Percentiles rank a stretch among this genome's conserved stretches.
Conservation (phyloP, 2,329 filamentous ascomycete genomes). For the Clonostachys rhizophaga region DNA sequence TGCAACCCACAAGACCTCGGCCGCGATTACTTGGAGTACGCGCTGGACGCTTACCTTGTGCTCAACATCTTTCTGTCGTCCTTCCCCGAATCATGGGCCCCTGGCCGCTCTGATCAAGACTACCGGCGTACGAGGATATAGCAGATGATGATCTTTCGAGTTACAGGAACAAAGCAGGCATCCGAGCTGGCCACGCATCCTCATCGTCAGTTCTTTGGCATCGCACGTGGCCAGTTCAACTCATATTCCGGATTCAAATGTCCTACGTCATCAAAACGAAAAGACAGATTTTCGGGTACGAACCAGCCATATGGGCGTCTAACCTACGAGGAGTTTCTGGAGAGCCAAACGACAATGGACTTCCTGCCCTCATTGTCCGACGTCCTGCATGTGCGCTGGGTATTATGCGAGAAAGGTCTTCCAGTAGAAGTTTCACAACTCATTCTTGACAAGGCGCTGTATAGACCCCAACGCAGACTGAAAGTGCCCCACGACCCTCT, state of each 20-base stretch:
- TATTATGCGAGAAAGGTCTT: constrained; percentile 5
- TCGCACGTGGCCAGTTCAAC: constrained; percentile 6
- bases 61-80: constrained; percentile 11
- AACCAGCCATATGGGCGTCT: constrained; percentile 3
- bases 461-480: constrained; percentile 4
- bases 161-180: not conserved
- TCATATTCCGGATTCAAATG: not conserved
- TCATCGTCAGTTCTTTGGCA: constrained; percentile 11
- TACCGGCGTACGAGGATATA: constrained; percentile 9
- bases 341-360: not conserved
- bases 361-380: constrained; percentile 2
- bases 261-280: not conserved
- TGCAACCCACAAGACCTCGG: constrained; percentile 1
- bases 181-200: constrained; percentile 5
- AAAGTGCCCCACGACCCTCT: constrained; percentile 9
- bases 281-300: not conserved
- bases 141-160: constrained; percentile 5
- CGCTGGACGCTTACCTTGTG: constrained; percentile 10
- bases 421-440: constrained; percentile 8
- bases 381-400: constrained; percentile 1
- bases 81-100: constrained; percentile 6
- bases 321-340: constrained; percentile 4
- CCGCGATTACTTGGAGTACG: constrained; percentile 9
- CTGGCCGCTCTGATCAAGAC: constrained; percentile 2
- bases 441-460: constrained; percentile 7